Percentiles rank a stretch among this genome's conserved stretches.
phyloP scores from a whole-genome alignment of 1,284 basidiomycete species.

The Ceratorhiza oryzae-sativae region DNA sequence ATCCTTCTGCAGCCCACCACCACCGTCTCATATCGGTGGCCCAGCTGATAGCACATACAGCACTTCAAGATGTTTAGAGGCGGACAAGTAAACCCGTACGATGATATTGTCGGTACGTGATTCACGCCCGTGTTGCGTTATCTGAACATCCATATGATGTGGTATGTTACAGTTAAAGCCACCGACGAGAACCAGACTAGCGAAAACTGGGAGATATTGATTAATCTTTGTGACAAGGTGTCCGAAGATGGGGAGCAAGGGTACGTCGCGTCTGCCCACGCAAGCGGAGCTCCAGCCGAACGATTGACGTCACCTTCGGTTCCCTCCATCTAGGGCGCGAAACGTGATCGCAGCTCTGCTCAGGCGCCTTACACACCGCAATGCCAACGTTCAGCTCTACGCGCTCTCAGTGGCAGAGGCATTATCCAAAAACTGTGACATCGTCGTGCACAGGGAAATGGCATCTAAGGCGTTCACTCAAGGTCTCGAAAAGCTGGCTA shows the following conservation, averaged over 20 bases:
- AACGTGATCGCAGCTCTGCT: slow-evolving; percentile 85
- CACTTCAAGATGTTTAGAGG: slow-evolving; percentile 66
- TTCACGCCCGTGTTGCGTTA: not conserved
- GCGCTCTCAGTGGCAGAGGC: slow-evolving; percentile 87
- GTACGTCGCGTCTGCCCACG: slow-evolving; percentile 55
- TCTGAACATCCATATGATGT: not conserved
- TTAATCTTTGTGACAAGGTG: slow-evolving; percentile 97
- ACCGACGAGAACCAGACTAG: slow-evolving; percentile 93
- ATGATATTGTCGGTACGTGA: slow-evolving; percentile 83
- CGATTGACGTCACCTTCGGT: slow-evolving; percentile 26
- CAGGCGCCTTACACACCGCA: slow-evolving; percentile 92
- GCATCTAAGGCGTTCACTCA: slow-evolving; percentile 90
- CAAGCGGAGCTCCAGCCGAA: slow-evolving; percentile 33
- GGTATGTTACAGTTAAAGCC: slow-evolving; percentile 71
- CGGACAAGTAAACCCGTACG: slow-evolving; percentile 79
- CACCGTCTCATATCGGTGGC: slow-evolving; percentile 10
- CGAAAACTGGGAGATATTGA: slow-evolving; percentile 95
- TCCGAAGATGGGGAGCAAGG: slow-evolving; percentile 84
- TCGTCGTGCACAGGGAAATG: slow-evolving; percentile 85
- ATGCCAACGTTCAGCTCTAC: slow-evolving; percentile 96
- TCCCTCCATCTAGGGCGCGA: slow-evolving; percentile 67
- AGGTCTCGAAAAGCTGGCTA: slow-evolving; percentile 83
- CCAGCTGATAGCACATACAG: slow-evolving; percentile 5
- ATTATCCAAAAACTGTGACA: slow-evolving; percentile 89
- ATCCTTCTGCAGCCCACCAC: slow-evolving; percentile 2